Evolutionary conservation across 164 flowering plant species (phyloP).

Genomic region (Sedum album): DNA sequence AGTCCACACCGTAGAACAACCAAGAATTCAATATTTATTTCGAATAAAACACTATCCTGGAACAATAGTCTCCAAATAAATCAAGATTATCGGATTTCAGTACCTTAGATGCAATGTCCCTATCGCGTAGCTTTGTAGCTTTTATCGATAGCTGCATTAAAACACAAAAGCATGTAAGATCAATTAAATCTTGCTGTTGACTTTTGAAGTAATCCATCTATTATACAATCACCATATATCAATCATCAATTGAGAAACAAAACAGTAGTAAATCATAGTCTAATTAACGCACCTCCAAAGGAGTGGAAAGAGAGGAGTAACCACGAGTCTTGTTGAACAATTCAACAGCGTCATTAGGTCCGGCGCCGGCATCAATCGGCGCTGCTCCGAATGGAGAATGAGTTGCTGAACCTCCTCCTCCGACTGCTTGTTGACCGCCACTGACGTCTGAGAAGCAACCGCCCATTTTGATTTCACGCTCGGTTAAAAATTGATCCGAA

Average conservation of each 20-base stretch:
- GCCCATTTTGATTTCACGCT: constrained; percentile 32
- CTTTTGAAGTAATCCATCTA: too few species aligned
- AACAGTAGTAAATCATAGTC: too few species aligned
- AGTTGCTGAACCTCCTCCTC: constrained; percentile 19
- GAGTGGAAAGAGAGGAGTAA: constrained; percentile 23
- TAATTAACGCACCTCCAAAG: constrained; percentile 34
- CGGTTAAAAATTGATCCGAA: background rate
- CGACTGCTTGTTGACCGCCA: constrained; percentile 44
- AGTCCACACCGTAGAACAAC: too few species aligned
- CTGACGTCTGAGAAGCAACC: constrained; percentile 33
- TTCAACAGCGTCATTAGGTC: constrained; percentile 49
- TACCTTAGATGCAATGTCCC: constrained; percentile 64
- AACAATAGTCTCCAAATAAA: too few species aligned
- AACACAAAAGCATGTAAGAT: constrained; percentile 3
- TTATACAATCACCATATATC: too few species aligned
- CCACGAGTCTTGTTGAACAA: constrained; percentile 41
- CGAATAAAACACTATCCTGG: too few species aligned
- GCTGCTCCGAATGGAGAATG: too few species aligned
- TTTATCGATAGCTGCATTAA: constrained; percentile 58
- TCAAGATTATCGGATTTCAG: background rate
- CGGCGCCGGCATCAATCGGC: too few species aligned
- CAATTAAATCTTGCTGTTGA: too few species aligned
- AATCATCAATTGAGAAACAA: background rate
- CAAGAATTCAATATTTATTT: too few species aligned
- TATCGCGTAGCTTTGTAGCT: constrained; percentile 55